phyloP scores from a whole-genome alignment of 257 asterid species.

The Hygrophila difformis region DNA sequence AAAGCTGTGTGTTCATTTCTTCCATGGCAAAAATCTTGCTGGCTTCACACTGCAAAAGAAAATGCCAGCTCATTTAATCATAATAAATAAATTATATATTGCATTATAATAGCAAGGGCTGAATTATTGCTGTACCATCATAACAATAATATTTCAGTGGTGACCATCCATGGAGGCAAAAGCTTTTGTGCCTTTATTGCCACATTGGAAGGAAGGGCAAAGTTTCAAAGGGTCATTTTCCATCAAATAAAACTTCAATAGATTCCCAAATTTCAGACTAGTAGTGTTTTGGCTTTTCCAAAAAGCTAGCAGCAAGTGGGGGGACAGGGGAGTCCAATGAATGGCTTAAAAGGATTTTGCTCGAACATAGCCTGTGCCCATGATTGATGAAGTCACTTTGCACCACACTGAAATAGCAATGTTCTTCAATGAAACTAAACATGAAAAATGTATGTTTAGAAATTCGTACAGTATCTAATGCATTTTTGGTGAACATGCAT shows the following conservation, averaged over 20 bases:
- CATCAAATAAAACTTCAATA: not conserved
- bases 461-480: too few relatives aligned
- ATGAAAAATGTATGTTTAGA: too few relatives aligned
- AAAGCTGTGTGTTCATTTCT: not conserved
- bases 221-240: not conserved
- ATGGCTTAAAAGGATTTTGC: not conserved
- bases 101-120: not conserved
- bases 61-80: not conserved
- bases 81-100: too few relatives aligned
- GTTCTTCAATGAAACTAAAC: too few relatives aligned
- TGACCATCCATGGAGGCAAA: not conserved
- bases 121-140: not conserved
- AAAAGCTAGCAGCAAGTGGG: slow-evolving; percentile 9
- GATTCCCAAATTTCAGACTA: slow-evolving; percentile 3
- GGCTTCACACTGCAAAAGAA: not conserved
- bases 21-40: not conserved
- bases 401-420: too few relatives aligned
- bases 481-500: too few relatives aligned
- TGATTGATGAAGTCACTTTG: not conserved
- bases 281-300: not conserved
- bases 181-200: not conserved
- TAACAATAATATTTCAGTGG: not conserved
- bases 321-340: not conserved
- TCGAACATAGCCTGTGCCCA: not conserved
- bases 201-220: not conserved